A percentile compares a stretch with the other conserved stretches of the same genome.
These are phyloP conservation scores for Alisma plantagoaquatica DNA, from an alignment of 106 monocot genomes.

Conservation along the genomic window DNA sequence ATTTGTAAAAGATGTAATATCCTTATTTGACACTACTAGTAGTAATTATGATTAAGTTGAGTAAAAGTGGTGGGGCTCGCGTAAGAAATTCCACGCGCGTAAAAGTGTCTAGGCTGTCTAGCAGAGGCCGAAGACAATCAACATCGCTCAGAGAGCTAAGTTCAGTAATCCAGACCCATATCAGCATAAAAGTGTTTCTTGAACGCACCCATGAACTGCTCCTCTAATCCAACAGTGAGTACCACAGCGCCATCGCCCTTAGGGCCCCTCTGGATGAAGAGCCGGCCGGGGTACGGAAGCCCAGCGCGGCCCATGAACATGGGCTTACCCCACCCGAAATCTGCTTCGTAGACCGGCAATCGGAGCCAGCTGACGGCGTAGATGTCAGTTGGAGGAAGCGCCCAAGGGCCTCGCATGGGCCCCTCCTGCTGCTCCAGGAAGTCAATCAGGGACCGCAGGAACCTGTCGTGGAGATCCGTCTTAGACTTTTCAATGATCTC, in stretches of 20 bases:
- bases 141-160: too few relatives aligned
- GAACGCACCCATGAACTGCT: constrained; percentile 20
- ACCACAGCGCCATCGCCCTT: constrained; percentile 11
- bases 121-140: too few relatives aligned
- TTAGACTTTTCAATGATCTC: constrained; percentile 8
- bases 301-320: constrained; percentile 21
- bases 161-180: neutral
- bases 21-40: too few relatives aligned
- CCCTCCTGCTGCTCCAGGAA: constrained; percentile 20
- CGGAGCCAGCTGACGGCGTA: constrained; percentile 30
- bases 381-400: constrained; percentile 13
- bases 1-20: too few relatives aligned
- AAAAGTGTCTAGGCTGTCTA: too few relatives aligned
- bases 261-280: constrained; percentile 18
- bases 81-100: too few relatives aligned
- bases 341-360: constrained; percentile 26
- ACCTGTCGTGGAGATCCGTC: constrained; percentile 18
- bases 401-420: constrained; percentile 2
- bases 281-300: constrained; percentile 13
- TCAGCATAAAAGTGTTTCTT: constrained; percentile 22
- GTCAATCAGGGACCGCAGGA: constrained; percentile 31
- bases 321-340: constrained; percentile 57
- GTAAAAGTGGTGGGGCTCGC: too few relatives aligned
- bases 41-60: too few relatives aligned
- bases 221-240: constrained; percentile 22